Conservation (phyloP, 345 rosid genomes). For the Acer saccharum region DNA sequence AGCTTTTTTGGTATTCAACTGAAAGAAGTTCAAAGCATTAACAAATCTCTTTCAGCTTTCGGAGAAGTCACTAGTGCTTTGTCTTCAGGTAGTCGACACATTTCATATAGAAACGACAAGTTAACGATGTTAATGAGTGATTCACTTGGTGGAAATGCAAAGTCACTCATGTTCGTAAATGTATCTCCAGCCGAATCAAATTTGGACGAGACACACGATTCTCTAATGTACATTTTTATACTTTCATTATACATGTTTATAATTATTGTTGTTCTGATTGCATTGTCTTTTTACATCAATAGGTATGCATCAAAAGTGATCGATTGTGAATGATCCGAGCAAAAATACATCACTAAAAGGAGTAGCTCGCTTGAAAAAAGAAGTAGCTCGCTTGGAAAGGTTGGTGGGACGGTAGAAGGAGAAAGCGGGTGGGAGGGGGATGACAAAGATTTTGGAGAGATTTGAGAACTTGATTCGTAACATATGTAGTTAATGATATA, state of each 20-base stretch:
- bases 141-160: conserved; percentile 97
- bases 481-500: no score
- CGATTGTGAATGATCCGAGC: conserved; percentile 87
- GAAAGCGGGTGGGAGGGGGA: conserved; percentile 82
- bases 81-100: conserved; percentile 81
- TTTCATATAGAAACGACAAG: conserved; percentile 94
- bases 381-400: background rate
- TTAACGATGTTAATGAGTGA: conserved; percentile 96
- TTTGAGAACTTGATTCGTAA: no score
- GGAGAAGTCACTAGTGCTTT: conserved; percentile 94
- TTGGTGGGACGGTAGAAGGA: conserved; percentile 84
- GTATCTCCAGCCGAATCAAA: conserved; percentile 89
- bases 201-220: conserved; percentile 89
- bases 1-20: conserved; percentile 88
- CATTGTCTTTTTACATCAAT: conserved; percentile 8
- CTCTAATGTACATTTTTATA: conserved; percentile 59
- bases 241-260: background rate
- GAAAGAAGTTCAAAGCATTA: conserved; percentile 97
- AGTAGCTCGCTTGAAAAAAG: conserved; percentile 74
- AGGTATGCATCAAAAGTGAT: conserved; percentile 91
- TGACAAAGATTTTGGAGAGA: conserved; percentile 57
- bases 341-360: conserved; percentile 85
- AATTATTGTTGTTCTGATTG: background rate
- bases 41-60: conserved; percentile 92
- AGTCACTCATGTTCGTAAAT: conserved; percentile 93